Base-by-base conservation (phyloP, 495 filamentous ascomycete genomes). In the Penicilliopsis zonata region DNA sequence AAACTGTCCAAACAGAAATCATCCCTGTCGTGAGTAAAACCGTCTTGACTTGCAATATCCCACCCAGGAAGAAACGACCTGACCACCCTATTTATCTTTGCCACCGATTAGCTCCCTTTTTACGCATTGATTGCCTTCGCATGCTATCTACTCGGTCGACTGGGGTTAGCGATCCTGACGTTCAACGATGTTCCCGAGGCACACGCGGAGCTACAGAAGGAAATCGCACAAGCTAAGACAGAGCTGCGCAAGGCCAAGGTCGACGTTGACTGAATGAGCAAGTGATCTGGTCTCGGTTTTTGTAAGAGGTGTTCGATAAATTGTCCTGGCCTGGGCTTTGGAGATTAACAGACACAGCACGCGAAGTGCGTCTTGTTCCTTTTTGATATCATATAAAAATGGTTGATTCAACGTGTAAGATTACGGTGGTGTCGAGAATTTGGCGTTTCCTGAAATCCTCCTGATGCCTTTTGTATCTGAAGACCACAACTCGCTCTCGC, bases 121-220 rank as follows among this genome's bases (percentile, higher is more conserved):
- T 96, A 86, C 78, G 74, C 71, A 17, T 63, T 96, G 40, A 86
- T 98, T 41, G 77, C 78, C 30, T 90, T 96, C 56, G 90, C 86
- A 58, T 80, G 87, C 27, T 95, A 86, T 62, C 76, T 98, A 4
- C 77, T 96, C 32, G 84, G 80, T 65, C 85, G 84, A 40, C 73
- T 98, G 17, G 90, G 90, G 31, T 75, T 76, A 65, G 88, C 88
- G 23, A 82, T 98, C 42, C 66, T 93, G 44, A 94, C 86, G 22
- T 98, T 98, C 70, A 86, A 92, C 61, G 85, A 96, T 61, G 86
- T 90, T 9, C 88, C 92, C 31, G 75, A 82, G 40, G 90, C 90
- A 36, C 80, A 95, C 55, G 69, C 76, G 43, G 88, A 94, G 59
- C 61, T 98, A 41, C 82, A 94, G 67, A 75, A 67, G 52, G 61